Evolutionary conservation across 306 rosid genomes (phyloP), one percentile per base, ranked within the genome.

Genomic region (Ormosia emarginata): DNA sequence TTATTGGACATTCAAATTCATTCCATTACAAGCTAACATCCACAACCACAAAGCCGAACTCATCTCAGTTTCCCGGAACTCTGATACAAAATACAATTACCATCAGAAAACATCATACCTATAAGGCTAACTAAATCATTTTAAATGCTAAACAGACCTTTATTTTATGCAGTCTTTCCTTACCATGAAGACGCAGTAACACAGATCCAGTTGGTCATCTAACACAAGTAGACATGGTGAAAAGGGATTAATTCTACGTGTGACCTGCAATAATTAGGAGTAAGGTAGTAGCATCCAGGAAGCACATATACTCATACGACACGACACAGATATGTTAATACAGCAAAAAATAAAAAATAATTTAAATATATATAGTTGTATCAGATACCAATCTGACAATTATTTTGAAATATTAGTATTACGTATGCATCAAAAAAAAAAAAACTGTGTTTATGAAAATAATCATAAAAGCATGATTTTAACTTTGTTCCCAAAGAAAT

Each of bases 1-100:
- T 75, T 47, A 13, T 49, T 36, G 15, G 62, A 68, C 36, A 83
- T 32, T 70, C 78, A 70, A 50, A 71, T 40, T 73, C 69, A 64
- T 39, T 71, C 55, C 10, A 33, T 7, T 63, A 63, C 33, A 50
- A 74, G 58, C 33, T 69, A 49, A 65, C 80, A 65, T 40, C 39
- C 70, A 81, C 67, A 53, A 81, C 55, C 72, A 75, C 53, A 67
- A 82, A 47, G 58, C 76, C 58, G 10, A 71, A 24, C 9, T 69
- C 10, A 46, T 55, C 36, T n/a, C 29, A 39, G 39, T 50, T 37
- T 30, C 80, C 63, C 14, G 3, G 10, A 75, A 33, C 44, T 34
- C 63, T 8, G 9, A 43, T 30, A 36, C 50, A 52, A 41, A 14
- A 43, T 30, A 36, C 50, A 52, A 41, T 66, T 17, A 76, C 37